These are phyloP conservation scores for Aspergillus intermedius DNA, from an alignment of 2,329 filamentous ascomycete genomes.

Conservation along the genomic window DNA sequence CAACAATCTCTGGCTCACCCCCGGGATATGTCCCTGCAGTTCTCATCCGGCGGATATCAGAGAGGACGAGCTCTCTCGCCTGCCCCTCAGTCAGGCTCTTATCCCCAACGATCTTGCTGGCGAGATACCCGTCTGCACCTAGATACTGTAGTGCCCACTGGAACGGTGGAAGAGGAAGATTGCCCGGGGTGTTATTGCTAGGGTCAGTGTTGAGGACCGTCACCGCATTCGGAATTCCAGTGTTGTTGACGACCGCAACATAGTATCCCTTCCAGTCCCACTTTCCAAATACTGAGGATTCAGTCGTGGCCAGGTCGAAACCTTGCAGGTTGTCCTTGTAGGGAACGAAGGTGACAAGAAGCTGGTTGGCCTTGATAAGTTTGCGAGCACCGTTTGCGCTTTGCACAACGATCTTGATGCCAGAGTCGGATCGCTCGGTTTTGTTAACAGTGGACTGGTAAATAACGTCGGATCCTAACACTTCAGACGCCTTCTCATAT, in stretches of 20 bases:
- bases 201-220: slow-evolving; percentile 21
- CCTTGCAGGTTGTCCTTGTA: slow-evolving; percentile 26
- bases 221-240: slow-evolving; percentile 26
- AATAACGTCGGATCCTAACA: slow-evolving; percentile 21
- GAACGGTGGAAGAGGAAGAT: slow-evolving; percentile 16
- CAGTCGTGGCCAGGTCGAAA: slow-evolving; percentile 32
- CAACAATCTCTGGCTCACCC: slow-evolving; percentile 25
- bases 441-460: slow-evolving; percentile 16
- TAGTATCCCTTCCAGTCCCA: slow-evolving; percentile 37
- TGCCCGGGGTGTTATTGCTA: slow-evolving; percentile 16
- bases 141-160: slow-evolving; percentile 7
- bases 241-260: slow-evolving; percentile 32
- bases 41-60: slow-evolving; percentile 12
- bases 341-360: slow-evolving; percentile 41
- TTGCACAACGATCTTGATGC: slow-evolving; percentile 22
- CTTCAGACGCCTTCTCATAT: slow-evolving; percentile 15
- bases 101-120: slow-evolving; percentile 7
- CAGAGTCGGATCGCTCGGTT: slow-evolving; percentile 10
- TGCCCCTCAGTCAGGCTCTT: slow-evolving; percentile 18
- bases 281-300: slow-evolving; percentile 32
- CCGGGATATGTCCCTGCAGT: slow-evolving; percentile 4
- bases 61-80: slow-evolving; percentile 5
- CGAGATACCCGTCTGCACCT: slow-evolving; percentile 8
- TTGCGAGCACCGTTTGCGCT: slow-evolving; percentile 22
- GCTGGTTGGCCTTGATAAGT: slow-evolving; percentile 33